Evolutionary conservation across 2,329 filamentous ascomycete genomes (phyloP).

Genomic region (Rutstroemia sp.): DNA sequence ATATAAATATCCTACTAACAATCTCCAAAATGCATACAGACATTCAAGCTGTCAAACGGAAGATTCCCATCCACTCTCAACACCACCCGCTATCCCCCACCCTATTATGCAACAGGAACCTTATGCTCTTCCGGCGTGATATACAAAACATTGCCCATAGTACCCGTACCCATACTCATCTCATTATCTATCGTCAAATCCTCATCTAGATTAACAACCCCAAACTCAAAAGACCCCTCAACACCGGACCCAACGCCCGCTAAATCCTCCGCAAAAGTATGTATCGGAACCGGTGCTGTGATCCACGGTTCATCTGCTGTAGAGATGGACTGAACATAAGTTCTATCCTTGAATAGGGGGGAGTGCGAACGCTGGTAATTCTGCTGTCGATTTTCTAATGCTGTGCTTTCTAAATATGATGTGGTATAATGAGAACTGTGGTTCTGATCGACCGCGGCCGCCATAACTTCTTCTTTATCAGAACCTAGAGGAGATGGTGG

Average conservation of each 20-base stretch:
- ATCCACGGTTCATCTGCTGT: constrained; percentile 17
- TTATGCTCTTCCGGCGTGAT: constrained; percentile 4
- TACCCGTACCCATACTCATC: not conserved
- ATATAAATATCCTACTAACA: no score
- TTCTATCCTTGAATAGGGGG: not conserved
- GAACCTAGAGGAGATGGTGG: constrained; percentile 14
- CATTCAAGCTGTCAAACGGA: no score
- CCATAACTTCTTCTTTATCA: constrained; percentile 7
- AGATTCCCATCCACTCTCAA: not conserved
- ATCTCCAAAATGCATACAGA: no score
- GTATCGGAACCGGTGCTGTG: constrained; percentile 18
- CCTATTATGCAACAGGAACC: not conserved
- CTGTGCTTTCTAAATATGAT: constrained; percentile 2
- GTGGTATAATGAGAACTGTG: not conserved
- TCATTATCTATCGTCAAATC: constrained; percentile 23
- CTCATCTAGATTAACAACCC: constrained; percentile 19
- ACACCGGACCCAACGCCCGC: constrained; percentile 23
- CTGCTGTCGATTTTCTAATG: constrained; percentile 6
- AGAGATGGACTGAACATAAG: not conserved
- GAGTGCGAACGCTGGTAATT: not conserved
- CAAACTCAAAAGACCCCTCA: constrained; percentile 15
- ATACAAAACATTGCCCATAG: constrained; percentile 2
- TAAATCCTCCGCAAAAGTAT: constrained; percentile 14
- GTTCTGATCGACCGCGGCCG: not conserved
- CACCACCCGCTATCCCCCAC: not conserved